These are phyloP conservation scores for Chenopodium album DNA, from an alignment of 148 eudicot species.

Conservation along the genomic window DNA sequence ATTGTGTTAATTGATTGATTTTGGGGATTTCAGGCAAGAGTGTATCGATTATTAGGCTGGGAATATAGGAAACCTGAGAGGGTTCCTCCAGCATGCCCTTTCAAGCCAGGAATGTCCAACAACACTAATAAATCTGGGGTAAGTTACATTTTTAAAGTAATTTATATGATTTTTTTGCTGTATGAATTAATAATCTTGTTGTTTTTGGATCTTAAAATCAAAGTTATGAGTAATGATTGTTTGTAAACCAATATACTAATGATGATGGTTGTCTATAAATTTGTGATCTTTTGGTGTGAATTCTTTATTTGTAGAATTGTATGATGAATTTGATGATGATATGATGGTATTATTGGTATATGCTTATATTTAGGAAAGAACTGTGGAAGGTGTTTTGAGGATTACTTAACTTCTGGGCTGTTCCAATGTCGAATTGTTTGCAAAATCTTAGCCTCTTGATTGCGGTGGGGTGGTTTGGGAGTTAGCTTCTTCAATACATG, in stretches of 20 bases:
- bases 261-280: neutral
- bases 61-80: slow-evolving; percentile 77
- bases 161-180: neutral
- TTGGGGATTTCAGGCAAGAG: slow-evolving; percentile 41
- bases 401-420: neutral
- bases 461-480: neutral
- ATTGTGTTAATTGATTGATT: neutral
- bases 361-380: neutral
- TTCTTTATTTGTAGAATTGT: neutral
- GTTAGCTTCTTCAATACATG: neutral
- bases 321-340: neutral
- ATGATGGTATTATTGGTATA: neutral
- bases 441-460: neutral
- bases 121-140: slow-evolving; percentile 39
- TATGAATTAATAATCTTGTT: neutral
- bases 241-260: neutral
- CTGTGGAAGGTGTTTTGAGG: neutral
- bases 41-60: slow-evolving; percentile 72
- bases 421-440: neutral
- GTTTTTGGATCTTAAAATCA: neutral
- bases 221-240: neutral
- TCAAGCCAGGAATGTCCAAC: slow-evolving; percentile 48
- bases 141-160: slow-evolving; percentile 15
- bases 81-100: slow-evolving; percentile 77
- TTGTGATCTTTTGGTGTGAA: neutral